phyloP scores from a whole-genome alignment of 1,284 basidiomycete species.

The Sporisorium scitamineum region DNA sequence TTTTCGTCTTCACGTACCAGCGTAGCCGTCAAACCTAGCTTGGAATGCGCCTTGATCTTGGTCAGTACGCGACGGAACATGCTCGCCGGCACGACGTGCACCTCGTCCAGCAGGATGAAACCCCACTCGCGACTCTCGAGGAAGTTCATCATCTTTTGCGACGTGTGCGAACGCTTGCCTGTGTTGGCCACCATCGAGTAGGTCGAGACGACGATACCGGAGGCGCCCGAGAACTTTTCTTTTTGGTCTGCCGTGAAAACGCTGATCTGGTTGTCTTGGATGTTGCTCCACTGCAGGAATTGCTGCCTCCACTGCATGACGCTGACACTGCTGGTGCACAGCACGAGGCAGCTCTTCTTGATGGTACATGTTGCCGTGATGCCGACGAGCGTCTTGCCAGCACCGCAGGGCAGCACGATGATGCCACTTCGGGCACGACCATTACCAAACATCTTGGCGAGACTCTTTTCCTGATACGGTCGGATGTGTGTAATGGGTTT shows the following conservation, averaged over 20 bases:
- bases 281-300: constrained; percentile 69
- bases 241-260: constrained; percentile 69
- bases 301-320: constrained; percentile 69
- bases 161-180: constrained; percentile 68
- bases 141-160: constrained; percentile 70
- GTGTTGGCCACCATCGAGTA: constrained; percentile 70
- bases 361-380: constrained; percentile 99
- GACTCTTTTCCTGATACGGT: constrained; percentile 68
- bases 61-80: constrained; percentile 69
- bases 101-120: constrained; percentile 68
- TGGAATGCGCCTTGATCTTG: constrained; percentile 69
- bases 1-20: constrained; percentile 99
- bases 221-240: constrained; percentile 67
- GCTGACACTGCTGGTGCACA: constrained; percentile 75
- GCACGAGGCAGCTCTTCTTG: constrained; percentile 97
- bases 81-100: constrained; percentile 68
- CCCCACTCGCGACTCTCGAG: constrained; percentile 68
- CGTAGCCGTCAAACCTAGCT: constrained; percentile 74
- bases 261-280: constrained; percentile 68
- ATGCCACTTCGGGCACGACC: constrained; percentile 80
- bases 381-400: constrained; percentile 97
- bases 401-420: constrained; percentile 97
- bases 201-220: constrained; percentile 68
- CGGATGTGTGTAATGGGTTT: constrained; percentile 68
- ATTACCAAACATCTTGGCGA: constrained; percentile 69